Evolutionary conservation across 2,329 filamentous ascomycete species (phyloP).

Genomic region (Blastomyces emzantsi): DNA sequence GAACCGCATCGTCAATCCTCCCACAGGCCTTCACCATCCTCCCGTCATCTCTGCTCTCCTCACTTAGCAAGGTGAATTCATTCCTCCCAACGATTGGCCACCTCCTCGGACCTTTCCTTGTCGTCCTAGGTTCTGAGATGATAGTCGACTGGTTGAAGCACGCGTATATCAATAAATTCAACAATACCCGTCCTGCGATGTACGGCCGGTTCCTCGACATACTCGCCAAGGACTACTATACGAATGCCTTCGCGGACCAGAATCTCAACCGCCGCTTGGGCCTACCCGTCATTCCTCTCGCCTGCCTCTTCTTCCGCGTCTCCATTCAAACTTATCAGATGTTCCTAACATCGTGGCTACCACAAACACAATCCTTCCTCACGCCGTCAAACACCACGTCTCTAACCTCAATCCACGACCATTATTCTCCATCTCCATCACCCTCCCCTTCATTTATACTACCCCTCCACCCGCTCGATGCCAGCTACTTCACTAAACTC

Average conservation of each 20-base stretch:
- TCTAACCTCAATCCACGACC: constrained; percentile 36
- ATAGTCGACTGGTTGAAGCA: constrained; percentile 96
- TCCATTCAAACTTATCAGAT: constrained; percentile 96
- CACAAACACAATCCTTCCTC: constrained; percentile 45
- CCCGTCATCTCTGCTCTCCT: constrained; percentile 47
- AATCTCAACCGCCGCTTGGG: constrained; percentile 84
- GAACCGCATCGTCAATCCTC: constrained; percentile 58
- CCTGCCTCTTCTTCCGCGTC: constrained; percentile 88
- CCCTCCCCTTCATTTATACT: constrained; percentile 37
- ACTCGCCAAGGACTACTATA: constrained; percentile 95
- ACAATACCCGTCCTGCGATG: constrained; percentile 85
- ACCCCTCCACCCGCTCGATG: constrained; percentile 41
- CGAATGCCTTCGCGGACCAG: constrained; percentile 84
- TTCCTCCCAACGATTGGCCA: constrained; percentile 52
- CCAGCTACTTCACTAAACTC: constrained; percentile 32
- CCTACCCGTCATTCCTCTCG: constrained; percentile 81
- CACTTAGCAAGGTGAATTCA: constrained; percentile 36
- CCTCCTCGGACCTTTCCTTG: constrained; percentile 82
- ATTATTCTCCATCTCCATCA: constrained; percentile 47
- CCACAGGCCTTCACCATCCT: constrained; percentile 81
- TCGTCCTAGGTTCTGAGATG: constrained; percentile 95
- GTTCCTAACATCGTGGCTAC: constrained; percentile 83
- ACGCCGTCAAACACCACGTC: constrained; percentile 28
- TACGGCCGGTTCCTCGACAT: constrained; percentile 89
- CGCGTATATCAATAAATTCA: constrained; percentile 96